Conservation (phyloP, 2,329 filamentous ascomycete species). For the Cladosporium colombiae region DNA sequence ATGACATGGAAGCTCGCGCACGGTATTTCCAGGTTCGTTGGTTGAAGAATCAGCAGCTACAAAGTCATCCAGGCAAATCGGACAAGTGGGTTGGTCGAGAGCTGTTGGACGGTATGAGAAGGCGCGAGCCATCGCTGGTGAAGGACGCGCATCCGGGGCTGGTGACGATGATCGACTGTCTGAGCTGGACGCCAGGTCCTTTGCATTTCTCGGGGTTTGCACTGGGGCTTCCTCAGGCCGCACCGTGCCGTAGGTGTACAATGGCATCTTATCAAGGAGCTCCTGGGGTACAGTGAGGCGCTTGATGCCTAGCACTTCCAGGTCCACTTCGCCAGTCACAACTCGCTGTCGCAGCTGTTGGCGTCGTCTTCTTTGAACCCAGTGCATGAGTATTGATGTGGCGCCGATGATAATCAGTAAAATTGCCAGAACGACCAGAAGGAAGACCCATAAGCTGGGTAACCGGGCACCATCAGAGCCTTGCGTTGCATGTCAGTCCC, state of each 20-base stretch:
- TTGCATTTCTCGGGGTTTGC: conserved; percentile 1
- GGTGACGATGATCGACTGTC: conserved; percentile 24
- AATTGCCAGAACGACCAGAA: conserved; percentile 68
- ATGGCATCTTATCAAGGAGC: conserved; percentile 71
- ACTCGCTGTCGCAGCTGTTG: conserved; percentile 69
- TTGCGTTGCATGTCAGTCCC: not conserved
- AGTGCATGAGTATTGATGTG: conserved; percentile 73
- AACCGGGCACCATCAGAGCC: conserved; percentile 43
- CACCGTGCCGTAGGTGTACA: conserved; percentile 66
- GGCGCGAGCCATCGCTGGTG: conserved; percentile 24
- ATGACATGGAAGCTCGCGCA: conserved; percentile 83
- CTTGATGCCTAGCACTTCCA: conserved; percentile 84
- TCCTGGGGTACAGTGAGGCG: conserved; percentile 73
- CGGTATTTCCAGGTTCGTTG: conserved; percentile 51
- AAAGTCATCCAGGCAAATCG: conserved; percentile 88
- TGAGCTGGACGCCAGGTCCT: conserved; percentile 19
- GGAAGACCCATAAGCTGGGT: conserved; percentile 79
- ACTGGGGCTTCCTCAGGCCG: not conserved
- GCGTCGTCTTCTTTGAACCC: conserved; percentile 71
- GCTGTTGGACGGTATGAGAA: conserved; percentile 27
- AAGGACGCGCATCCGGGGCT: conserved; percentile 12
- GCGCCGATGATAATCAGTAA: conserved; percentile 66
- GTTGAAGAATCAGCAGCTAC: conserved; percentile 39
- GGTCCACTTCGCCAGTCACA: conserved; percentile 74
- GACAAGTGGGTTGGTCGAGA: conserved; percentile 75